Evolutionary conservation across 768 basidiomycete genomes (phyloP), one percentile per base, ranked within the genome.

Genomic region (Bullera alba): DNA sequence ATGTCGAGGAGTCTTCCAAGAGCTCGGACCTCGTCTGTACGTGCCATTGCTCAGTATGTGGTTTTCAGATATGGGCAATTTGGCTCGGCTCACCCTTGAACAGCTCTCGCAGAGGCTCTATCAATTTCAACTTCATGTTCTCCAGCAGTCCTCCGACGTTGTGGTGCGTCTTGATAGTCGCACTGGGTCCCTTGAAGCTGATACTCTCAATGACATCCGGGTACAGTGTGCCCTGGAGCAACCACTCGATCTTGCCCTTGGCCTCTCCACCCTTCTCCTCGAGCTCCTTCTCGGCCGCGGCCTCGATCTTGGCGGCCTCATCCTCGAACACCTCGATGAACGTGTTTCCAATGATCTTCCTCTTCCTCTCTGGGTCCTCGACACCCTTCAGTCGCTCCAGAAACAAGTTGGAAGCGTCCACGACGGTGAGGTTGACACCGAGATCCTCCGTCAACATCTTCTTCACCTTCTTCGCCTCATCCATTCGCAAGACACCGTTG

Each of bases 151-250:
- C 93, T 25, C 95, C 95, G 58, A 97, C 95, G 60, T 99, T 99
- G 73, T 97, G 95, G 72, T 99, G 95, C 2, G 95, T 97, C 79
- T 99, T 99, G 79, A 99, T 99, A 8, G 93, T 97, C 32, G 95
- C 95, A 58, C 86, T 89, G 0, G 95, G 95, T 2, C 95, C 95
- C 75, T 96, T 97, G 81, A 99, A 99, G 75, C 86, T 89, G 76
- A 99, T 95, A 69, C 86, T 89, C 77, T 99, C 95, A 69, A 97
- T 99, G 51, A 99, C 95, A 68, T 99, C 95, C 2, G 95, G 95
- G 74, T 97, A 99, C 14, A 99, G 79, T 0, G 95, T 99, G 3
- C 95, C 95, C 74, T 99, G 95, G 10, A 99, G 76, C 41, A 99
- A 74, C 91, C 92, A 99, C 70, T 97, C 95, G 28, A 97, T 89